Evolutionary conservation across 2,329 filamentous ascomycete genomes (phyloP).

Genomic region (Scleromitrula shiraiana): DNA sequence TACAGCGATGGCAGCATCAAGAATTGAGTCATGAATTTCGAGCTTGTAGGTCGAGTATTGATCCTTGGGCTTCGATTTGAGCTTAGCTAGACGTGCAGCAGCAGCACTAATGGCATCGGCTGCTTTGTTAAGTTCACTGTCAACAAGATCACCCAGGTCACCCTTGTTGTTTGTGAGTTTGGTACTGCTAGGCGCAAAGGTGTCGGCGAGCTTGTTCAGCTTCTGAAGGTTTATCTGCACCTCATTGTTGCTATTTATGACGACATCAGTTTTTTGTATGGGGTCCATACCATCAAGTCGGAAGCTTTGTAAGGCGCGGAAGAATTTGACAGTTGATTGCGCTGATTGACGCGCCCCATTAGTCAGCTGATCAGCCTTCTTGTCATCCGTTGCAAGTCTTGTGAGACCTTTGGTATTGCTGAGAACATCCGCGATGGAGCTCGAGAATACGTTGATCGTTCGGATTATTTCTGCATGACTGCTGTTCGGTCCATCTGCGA

Average conservation of each 20-base stretch:
- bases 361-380: slow-evolving; percentile 81
- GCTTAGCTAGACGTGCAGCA: slow-evolving; percentile 77
- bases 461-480: slow-evolving; percentile 87
- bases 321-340: slow-evolving; percentile 83
- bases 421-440: slow-evolving; percentile 86
- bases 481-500: slow-evolving; percentile 90
- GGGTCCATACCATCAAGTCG: slow-evolving; percentile 84
- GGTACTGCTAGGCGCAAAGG: slow-evolving; percentile 79
- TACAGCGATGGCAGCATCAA: slow-evolving; percentile 86
- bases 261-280: slow-evolving; percentile 89
- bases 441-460: slow-evolving; percentile 81
- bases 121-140: slow-evolving; percentile 84
- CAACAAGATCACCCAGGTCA: slow-evolving; percentile 87
- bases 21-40: slow-evolving; percentile 88
- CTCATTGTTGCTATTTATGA: slow-evolving; percentile 95
- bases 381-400: slow-evolving; percentile 88
- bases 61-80: slow-evolving; percentile 94
- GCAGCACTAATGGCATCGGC: slow-evolving; percentile 93
- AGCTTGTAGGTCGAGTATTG: slow-evolving; percentile 94
- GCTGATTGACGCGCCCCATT: slow-evolving; percentile 78
- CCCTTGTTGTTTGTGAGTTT: slow-evolving; percentile 72
- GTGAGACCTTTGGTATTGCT: slow-evolving; percentile 95
- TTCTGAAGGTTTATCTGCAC: slow-evolving; percentile 91
- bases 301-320: slow-evolving; percentile 90
- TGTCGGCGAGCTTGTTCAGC: slow-evolving; percentile 86